Evolutionary conservation across 352 stramenopile genomes (phyloP).

Genomic region (Phytopythium aichiense): DNA sequence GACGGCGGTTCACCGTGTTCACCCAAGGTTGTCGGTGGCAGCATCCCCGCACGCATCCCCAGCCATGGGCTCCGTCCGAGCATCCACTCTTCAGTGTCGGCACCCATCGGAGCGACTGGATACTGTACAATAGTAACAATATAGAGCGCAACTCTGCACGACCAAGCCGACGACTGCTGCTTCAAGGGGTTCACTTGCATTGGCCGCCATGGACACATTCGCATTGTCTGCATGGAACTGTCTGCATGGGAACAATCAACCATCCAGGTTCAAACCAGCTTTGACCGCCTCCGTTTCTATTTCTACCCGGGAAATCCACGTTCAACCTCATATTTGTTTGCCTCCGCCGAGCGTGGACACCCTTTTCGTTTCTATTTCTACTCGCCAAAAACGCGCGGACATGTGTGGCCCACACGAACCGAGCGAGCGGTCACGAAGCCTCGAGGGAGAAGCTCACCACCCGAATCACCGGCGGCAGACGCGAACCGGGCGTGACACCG

Average conservation of each 20-base stretch:
- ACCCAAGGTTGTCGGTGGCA: background rate
- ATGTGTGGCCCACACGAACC: background rate
- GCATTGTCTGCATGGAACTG: too few relatives aligned
- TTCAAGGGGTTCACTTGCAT: too few relatives aligned
- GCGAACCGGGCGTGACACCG: background rate
- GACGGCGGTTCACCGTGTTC: background rate
- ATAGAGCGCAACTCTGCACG: too few relatives aligned
- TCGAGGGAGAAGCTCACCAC: background rate
- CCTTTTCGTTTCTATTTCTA: conserved; percentile 1
- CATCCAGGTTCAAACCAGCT: background rate
- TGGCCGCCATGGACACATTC: background rate
- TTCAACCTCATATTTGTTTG: background rate
- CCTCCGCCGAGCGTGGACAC: too few relatives aligned
- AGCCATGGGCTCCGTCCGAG: background rate
- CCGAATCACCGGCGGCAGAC: background rate
- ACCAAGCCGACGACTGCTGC: too few relatives aligned
- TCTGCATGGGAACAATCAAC: too few relatives aligned
- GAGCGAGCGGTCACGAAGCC: background rate
- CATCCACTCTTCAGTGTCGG: background rate
- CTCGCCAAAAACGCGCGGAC: background rate
- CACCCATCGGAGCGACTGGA: background rate
- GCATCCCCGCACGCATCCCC: background rate
- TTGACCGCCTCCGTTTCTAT: background rate
- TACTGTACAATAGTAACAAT: background rate
- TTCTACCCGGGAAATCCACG: background rate